A percentile compares a stretch with the other conserved stretches of the same genome.
Evolutionary conservation across 2,329 filamentous ascomycete species (phyloP).

Genomic region (Phaeophleospora eucalypticola): DNA sequence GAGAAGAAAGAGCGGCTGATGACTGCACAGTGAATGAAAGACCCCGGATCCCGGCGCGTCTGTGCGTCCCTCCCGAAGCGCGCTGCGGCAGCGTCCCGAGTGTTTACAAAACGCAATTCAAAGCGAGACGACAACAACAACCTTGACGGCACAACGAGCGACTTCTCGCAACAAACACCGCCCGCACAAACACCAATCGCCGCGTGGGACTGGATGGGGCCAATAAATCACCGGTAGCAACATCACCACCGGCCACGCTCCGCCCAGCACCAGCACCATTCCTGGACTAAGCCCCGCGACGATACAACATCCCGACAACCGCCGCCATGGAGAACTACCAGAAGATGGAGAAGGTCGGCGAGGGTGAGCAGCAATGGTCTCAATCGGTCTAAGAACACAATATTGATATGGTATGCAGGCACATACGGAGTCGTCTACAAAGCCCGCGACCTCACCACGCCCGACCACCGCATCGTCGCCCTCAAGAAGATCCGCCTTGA

Average conservation of each 20-base stretch:
- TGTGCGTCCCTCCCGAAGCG: neutral
- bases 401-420: conserved; percentile 48
- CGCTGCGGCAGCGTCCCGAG: neutral
- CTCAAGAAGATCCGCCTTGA: conserved; percentile 95
- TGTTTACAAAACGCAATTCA: neutral
- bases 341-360: conserved; percentile 93
- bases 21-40: neutral
- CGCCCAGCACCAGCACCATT: neutral
- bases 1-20: neutral
- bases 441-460: conserved; percentile 76
- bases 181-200: too few relatives aligned
- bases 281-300: neutral
- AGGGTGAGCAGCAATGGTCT: conserved; percentile 58
- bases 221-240: conserved; percentile 3
- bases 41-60: neutral
- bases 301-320: neutral
- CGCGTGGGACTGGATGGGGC: conserved; percentile 7
- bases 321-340: conserved; percentile 60
- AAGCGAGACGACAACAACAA: neutral
- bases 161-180: neutral
- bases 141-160: neutral
- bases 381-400: neutral
- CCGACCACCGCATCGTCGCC: conserved; percentile 75
- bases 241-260: neutral
- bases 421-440: conserved; percentile 97